Evolutionary conservation across 805 yeast species (phyloP).

Genomic region (Middelhovenomyces tepae): DNA sequence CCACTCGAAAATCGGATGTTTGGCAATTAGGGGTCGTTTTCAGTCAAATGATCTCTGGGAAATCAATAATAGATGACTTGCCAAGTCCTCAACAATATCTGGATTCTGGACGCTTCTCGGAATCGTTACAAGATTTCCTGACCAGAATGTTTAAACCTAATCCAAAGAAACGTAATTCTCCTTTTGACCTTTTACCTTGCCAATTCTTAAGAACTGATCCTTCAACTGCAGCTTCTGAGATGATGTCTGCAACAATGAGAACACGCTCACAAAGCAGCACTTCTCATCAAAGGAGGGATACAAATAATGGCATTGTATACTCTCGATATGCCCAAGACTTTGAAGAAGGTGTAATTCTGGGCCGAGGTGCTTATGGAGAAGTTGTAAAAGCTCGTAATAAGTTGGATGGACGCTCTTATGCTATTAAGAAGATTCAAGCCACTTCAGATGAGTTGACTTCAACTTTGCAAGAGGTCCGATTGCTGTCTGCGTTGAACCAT

Average conservation of each 20-base stretch:
- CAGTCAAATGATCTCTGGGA: conserved; percentile 55
- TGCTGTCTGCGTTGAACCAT: conserved; percentile 84
- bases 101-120: conserved; percentile 37
- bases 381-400: conserved; percentile 95
- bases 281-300: background rate
- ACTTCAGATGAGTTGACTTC: conserved; percentile 69
- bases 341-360: conserved; percentile 85
- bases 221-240: conserved; percentile 16
- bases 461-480: conserved; percentile 82
- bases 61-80: conserved; percentile 44
- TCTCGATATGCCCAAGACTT: conserved; percentile 89
- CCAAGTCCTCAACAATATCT: conserved; percentile 60
- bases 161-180: conserved; percentile 66
- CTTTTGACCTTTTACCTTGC: conserved; percentile 75
- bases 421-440: conserved; percentile 85
- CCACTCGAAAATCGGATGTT: conserved; percentile 77
- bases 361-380: conserved; percentile 96
- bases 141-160: conserved; percentile 54
- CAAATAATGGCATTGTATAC: conserved; percentile 1
- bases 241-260: conserved; percentile 15
- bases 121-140: conserved; percentile 57
- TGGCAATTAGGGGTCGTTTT: conserved; percentile 88
- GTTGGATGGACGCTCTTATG: conserved; percentile 90
- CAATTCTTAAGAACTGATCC: conserved; percentile 60
- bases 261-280: background rate